Evolutionary conservation across 2,329 filamentous ascomycete species (phyloP), one percentile per base, ranked within the genome.

Genomic region (Monosporascus cannonballus): DNA sequence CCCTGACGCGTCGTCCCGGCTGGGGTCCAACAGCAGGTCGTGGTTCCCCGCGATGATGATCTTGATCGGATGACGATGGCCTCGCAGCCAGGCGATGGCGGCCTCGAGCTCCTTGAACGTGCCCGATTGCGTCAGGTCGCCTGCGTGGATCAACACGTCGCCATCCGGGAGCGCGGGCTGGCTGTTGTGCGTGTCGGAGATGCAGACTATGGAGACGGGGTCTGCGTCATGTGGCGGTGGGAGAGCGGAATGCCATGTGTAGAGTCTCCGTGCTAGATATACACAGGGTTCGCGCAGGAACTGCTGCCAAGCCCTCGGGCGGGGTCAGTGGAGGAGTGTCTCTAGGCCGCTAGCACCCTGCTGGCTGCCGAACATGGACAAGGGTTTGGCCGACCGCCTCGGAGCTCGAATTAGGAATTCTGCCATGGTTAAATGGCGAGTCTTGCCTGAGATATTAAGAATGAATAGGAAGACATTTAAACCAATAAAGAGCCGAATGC

Each of bases 11-110:
- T 60, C 66, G 36, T 61, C 53, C 7, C 54, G 48, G 27, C 55
- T 57, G 0, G 54, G 38, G 49, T 71, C 65, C 0, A 72, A 59
- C 1, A 68, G 53, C 6, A 71, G 50, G 49, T 77, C 74, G 53
- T 77, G 75, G 50, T 78, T 79, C 3, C 75, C 76, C 17, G 70
- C 74, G 6, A 78, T 62, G 4, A 76, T 66, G 42, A 78, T 64
- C 57, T 78, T 78, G 61, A 73, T 58, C 6, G 52, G 45, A 52
- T 76, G 74, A 0, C 71, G 64, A 50, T 72, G 71, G 0, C 59
- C 47, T 8, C 59, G 58, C 9, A 78, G 60, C 76, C 76, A 80
- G n/a, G 59, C 51, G 9, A 77, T 54, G 11, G 68, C 58, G 2
- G 65, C 64, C 47, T 72, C 61, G 1, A 77, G 56, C 54, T 77